Evolutionary conservation across 768 basidiomycete species (phyloP), one percentile per base, ranked within the genome.

Genomic region (Psilocybe tampanensis): DNA sequence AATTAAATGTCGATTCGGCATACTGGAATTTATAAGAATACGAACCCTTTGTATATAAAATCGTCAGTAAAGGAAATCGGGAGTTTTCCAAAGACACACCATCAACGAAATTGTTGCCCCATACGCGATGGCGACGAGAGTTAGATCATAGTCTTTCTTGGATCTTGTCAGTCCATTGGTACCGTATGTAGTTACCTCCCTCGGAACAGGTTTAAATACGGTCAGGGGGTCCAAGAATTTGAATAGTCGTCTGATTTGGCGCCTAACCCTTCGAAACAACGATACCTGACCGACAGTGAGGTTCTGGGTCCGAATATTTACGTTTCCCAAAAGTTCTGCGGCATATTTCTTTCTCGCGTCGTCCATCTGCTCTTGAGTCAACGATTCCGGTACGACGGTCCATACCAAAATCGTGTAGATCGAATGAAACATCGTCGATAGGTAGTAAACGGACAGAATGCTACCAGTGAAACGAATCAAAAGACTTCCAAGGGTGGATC

Each of bases 301-400:
- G 41, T 49, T 19, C 52, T 60, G 24, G 5, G 29, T 8, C 12
- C 63, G 57, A 19, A 65, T 63, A 12, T 57, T 44, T 2, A 62
- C 57, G 0, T 45, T 29, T 3, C 63, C 64, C 48, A 67, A 43
- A 8, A 74, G 54, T 33, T 75, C 73, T 18, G 71, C 72, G 8
- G 65, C 61, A 55, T 84, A 72, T 48, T 72, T 73, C 4, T 54
- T 58, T 39, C 68, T 71, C 1, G 80, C 73, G 13, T 66, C 62
- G 56, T 69, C 70, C 82, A 80, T 85, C 50, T 82, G 74, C 0
- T 68, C 73, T 32, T 69, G 64, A 8, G 87, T 82, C 1, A 94
- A 78, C 0, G 92, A 92, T 69, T 97, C 94, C 0, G 94, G 94
- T 47, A 95, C 65, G 58, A 92, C 26, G 54, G 87, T 71, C 70